Evolutionary conservation across 2,329 filamentous ascomycete species (phyloP).

Genomic region (Furcasterigmium sp.): DNA sequence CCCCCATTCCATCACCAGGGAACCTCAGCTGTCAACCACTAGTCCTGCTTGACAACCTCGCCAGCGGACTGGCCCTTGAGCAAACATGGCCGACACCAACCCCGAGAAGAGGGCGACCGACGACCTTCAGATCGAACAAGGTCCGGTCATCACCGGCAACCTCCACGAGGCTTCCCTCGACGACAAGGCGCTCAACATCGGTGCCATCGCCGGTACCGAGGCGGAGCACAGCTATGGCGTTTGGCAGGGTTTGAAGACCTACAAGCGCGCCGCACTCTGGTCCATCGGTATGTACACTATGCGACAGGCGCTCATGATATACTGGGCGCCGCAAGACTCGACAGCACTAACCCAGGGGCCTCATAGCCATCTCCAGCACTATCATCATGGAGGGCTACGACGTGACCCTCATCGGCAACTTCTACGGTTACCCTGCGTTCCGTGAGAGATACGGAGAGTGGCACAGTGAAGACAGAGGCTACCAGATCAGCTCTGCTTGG

Average conservation of each 20-base stretch:
- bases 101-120: slow-evolving; percentile 12
- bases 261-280: slow-evolving; percentile 33
- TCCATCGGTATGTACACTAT: slow-evolving; percentile 25
- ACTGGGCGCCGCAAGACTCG: no score
- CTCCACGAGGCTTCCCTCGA: slow-evolving; percentile 26
- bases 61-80: not conserved
- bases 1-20: no score
- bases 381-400: slow-evolving; percentile 50
- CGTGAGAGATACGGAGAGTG: slow-evolving; percentile 33
- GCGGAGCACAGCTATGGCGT: slow-evolving; percentile 30
- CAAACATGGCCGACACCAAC: slow-evolving; percentile 1
- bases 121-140: slow-evolving; percentile 22
- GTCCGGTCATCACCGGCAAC: slow-evolving; percentile 20
- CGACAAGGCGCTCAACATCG: slow-evolving; percentile 30
- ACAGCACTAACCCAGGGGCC: not conserved
- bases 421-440: slow-evolving; percentile 37
- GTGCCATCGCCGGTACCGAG: slow-evolving; percentile 27
- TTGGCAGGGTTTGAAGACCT: slow-evolving; percentile 29
- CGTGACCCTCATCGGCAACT: slow-evolving; percentile 37
- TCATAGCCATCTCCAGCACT: slow-evolving; percentile 33
- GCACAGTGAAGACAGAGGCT: slow-evolving; percentile 25
- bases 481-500: slow-evolving; percentile 45
- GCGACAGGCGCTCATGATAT: not conserved
- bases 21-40: not conserved
- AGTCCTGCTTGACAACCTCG: not conserved